Percentiles rank a stretch among this genome's conserved stretches.
Conservation (phyloP, 345 rosid species). For the Eutrema heterophyllum region DNA sequence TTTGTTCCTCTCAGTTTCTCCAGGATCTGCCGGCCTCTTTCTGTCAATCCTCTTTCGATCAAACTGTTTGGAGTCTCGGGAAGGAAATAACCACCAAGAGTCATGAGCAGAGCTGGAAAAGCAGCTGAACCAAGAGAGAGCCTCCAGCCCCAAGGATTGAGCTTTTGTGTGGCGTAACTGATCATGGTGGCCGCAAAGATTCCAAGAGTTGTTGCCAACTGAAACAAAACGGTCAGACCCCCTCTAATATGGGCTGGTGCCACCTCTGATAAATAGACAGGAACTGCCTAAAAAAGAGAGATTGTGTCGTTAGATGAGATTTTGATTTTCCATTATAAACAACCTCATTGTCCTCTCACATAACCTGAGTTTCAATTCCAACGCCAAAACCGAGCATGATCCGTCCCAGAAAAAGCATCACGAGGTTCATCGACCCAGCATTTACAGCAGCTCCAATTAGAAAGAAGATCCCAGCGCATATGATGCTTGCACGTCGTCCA, state of each 20-base stretch:
- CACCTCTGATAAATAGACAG: conserved; percentile 76
- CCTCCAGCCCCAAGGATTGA: conserved; percentile 84
- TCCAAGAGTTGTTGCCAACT: conserved; percentile 71
- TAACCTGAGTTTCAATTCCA: conserved; percentile 62
- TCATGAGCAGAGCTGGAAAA: conserved; percentile 61
- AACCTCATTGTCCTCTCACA: background rate
- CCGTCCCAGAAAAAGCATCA: conserved; percentile 68
- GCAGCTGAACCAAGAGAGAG: conserved; percentile 80
- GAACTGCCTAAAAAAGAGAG: conserved; percentile 48
- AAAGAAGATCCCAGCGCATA: conserved; percentile 69
- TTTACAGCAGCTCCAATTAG: conserved; percentile 59
- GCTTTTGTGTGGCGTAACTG: conserved; percentile 63
- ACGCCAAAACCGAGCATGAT: conserved; percentile 86
- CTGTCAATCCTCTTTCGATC: conserved; percentile 54
- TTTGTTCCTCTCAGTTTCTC: conserved; percentile 68
- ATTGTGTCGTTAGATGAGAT: background rate
- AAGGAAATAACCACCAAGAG: conserved; percentile 58
- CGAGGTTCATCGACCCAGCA: conserved; percentile 54
- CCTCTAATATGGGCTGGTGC: conserved; percentile 89
- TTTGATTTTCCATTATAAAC: background rate
- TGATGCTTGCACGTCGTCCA: conserved; percentile 70
- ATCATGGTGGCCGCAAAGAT: conserved; percentile 84
- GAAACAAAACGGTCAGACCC: conserved; percentile 76
- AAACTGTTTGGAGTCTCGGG: conserved; percentile 83
- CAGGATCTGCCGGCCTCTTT: conserved; percentile 47